Base-by-base conservation (phyloP, 495 filamentous ascomycete species). In the Xylaria intraflava region DNA sequence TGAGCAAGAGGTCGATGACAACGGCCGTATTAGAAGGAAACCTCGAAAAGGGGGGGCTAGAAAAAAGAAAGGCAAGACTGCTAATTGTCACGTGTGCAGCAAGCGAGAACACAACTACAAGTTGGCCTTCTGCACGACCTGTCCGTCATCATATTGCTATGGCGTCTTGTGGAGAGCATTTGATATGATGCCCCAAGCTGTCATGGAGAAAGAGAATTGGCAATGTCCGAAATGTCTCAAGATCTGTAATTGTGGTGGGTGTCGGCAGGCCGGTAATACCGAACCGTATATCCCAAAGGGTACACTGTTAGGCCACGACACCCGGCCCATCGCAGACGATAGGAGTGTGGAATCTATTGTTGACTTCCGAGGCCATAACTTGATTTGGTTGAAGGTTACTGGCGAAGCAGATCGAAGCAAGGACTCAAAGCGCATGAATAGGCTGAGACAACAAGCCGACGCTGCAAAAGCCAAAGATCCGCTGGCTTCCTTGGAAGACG, bases 121-220 rank as follows among this genome's bases (percentile, higher is more conserved):
- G 66, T 76, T 92, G 48, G 85, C 84, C 3, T 76, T 78, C 35
- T 98, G 93, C 68, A 79, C 82, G 1, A 82, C 72, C 14, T 98
- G 93, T 61, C 74, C 74, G 7, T 71, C 81, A 12, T 75, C 79
- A 2, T 97, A 92, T 60, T 95, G 93, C 67, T 97, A 89, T 64
- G 92, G 93, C 14, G 86, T 81, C 31, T 73, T 98, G 0, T 97
- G 86, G 67, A 78, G 93, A 30, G 90, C 87, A 6, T 95, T 95
- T 62, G 91, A 96, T 65, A 75, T 89, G 56, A 83, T 85, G 74
- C 93, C 93, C 0, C 80, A 86, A 60, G 72, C 79, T 9, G 78
- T 86, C 0, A 86, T 96, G 85, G 83, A 90, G 60, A 77, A 86
- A 29, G 77, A 81, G 50, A 69, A 82, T 36, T 98, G 91, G 91